Evolutionary conservation across 2,329 filamentous ascomycete genomes (phyloP), one percentile per base, ranked within the genome.

Genomic region (Macrophomina phaseolina): DNA sequence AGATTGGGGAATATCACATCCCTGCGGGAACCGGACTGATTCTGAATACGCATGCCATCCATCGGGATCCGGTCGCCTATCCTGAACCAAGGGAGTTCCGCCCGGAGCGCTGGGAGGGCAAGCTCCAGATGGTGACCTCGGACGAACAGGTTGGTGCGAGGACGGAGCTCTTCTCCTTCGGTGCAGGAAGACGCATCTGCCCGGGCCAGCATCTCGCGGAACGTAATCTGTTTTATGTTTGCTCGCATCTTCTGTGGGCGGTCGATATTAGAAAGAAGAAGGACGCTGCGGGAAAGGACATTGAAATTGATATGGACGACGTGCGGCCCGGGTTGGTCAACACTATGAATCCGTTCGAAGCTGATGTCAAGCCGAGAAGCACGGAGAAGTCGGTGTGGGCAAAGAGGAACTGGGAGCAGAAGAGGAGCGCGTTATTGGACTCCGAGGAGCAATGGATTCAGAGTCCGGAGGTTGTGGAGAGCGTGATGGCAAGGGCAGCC

Each of bases 1-100:
- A 80, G 46, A 73, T 74, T 0, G 80, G 77, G 76, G 49, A 73
- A 45, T 45, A 38, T 4, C 46, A 65, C 6, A 76, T 84, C 38
- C 81, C 82, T 3, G 80, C 78, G 42, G 78, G 76, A 1, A 77
- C 76, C 2, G 76, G 75, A 5, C 70, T 81, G 5, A 71, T 83
- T 4, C 71, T 81, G 4, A 80, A 75, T 49, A 72, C 70, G 1
- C 79, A 71, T 73, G 79, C 76, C 18, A 72, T 77, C 67, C 72
- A 76, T 38, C 72, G 69, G 42, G 73, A 77, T 67, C 63, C 70
- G 2, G 32, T 51, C 1, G 63, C 64, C 4, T 69, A 70, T 46
- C 67, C 70, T 0, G 52, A 55, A 6, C 32, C 40, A 2, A 23
- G n/a, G 51, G 30, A 61, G 0, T 69, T 69, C 38, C 71, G 66